Percentiles rank a stretch among this genome's conserved stretches.
Conservation (phyloP, 768 basidiomycete genomes). For the Leccinum broughii region DNA sequence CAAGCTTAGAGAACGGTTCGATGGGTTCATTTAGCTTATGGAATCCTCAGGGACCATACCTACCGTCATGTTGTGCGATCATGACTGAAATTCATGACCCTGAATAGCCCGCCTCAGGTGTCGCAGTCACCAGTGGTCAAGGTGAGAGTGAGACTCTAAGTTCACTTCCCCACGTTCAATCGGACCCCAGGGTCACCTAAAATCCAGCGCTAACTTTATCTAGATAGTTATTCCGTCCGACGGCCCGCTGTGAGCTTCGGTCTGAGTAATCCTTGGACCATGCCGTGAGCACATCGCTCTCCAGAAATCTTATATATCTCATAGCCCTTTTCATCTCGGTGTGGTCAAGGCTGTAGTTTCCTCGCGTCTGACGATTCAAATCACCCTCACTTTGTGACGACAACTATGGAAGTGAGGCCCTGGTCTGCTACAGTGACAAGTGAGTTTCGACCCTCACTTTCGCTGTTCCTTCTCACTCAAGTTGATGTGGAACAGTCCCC, state of each 20-base stretch:
- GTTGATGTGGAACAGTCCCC: conserved; percentile 11
- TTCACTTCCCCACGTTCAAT: background rate
- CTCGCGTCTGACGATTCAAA: background rate
- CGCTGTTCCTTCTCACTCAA: background rate
- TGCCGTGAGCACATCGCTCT: conserved; percentile 5
- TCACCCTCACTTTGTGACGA: background rate
- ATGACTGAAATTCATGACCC: background rate
- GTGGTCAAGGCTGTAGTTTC: background rate
- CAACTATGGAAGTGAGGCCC: background rate
- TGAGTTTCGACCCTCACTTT: conserved; percentile 1
- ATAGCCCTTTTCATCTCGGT: background rate
- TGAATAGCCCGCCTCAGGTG: background rate
- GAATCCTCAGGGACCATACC: background rate
- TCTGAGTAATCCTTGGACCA: background rate
- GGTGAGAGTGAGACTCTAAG: background rate
- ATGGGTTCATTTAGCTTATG: background rate
- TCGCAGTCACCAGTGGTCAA: no score
- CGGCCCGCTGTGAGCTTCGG: background rate
- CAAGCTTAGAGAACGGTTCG: background rate
- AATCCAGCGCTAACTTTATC: background rate
- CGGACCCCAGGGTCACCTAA: conserved; percentile 4
- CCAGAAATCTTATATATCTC: background rate
- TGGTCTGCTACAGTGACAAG: conserved; percentile 17
- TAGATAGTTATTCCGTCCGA: background rate
- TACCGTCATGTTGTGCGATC: background rate